Evolutionary conservation across 2,329 filamentous ascomycete species (phyloP).

Genomic region (Ustilaginoidea virens): DNA sequence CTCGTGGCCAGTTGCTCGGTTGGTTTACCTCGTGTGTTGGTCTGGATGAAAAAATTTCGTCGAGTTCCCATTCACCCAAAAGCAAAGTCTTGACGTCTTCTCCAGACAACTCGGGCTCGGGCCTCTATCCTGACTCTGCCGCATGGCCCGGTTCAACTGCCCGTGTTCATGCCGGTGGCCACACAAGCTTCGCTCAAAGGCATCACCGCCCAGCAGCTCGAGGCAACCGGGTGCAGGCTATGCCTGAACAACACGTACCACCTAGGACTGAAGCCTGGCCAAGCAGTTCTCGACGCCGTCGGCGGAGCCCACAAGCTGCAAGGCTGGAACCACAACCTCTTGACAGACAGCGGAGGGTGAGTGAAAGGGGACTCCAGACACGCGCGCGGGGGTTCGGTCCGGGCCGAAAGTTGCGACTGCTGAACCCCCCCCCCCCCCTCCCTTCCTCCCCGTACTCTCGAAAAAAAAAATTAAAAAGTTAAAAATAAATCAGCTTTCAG

Average conservation of each 20-base stretch:
- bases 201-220: slow-evolving; percentile 80
- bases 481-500: slow-evolving; percentile 93
- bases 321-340: slow-evolving; percentile 87
- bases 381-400: too few species aligned
- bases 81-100: too few species aligned
- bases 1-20: slow-evolving; percentile 68
- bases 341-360: slow-evolving; percentile 66
- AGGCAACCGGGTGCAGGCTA: slow-evolving; percentile 73
- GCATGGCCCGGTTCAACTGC: slow-evolving; percentile 79
- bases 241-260: slow-evolving; percentile 99
- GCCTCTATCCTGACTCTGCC: slow-evolving; percentile 78
- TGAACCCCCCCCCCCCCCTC: too few species aligned
- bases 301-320: slow-evolving; percentile 91
- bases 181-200: slow-evolving; percentile 95
- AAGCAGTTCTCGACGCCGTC: slow-evolving; percentile 70
- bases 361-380: slow-evolving; percentile 14
- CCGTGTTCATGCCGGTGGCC: slow-evolving; percentile 96
- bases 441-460: too few species aligned
- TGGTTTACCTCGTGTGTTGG: slow-evolving; percentile 19
- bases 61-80: too few species aligned
- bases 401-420: too few species aligned
- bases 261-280: slow-evolving; percentile 84
- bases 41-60: too few species aligned
- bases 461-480: too few species aligned
- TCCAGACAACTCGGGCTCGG: slow-evolving; percentile 80